phyloP scores from a whole-genome alignment of 352 stramenopile genomes.

The Globisporangium spiculum region DNA sequence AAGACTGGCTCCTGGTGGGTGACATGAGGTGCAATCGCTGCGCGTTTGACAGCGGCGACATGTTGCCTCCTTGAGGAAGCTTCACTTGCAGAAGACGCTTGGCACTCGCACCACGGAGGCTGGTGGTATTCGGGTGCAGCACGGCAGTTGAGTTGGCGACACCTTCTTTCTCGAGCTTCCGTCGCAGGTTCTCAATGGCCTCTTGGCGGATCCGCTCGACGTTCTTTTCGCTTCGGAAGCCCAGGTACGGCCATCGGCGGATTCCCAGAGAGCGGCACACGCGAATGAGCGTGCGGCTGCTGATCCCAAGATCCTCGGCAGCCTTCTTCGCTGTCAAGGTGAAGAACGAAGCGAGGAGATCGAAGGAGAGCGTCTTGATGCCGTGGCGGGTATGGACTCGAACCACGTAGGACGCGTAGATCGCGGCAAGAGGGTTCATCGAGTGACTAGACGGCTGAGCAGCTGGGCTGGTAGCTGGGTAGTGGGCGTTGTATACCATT shows the following conservation, averaged over 20 bases:
- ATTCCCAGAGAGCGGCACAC: slow-evolving; percentile 75
- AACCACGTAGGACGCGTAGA: slow-evolving; percentile 56
- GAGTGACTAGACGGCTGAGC: background rate
- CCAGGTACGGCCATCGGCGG: slow-evolving; percentile 74
- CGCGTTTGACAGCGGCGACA: slow-evolving; percentile 13
- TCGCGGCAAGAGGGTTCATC: slow-evolving; percentile 26
- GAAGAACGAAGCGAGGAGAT: slow-evolving; percentile 65
- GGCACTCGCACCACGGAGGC: slow-evolving; percentile 60
- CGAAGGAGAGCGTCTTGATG: slow-evolving; percentile 80
- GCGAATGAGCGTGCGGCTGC: slow-evolving; percentile 71
- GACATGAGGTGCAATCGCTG: slow-evolving; percentile 6
- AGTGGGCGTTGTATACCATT: background rate
- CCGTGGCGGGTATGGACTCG: slow-evolving; percentile 60
- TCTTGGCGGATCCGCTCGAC: slow-evolving; percentile 75
- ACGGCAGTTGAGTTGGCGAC: slow-evolving; percentile 31
- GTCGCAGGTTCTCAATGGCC: slow-evolving; percentile 72
- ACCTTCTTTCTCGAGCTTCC: slow-evolving; percentile 58
- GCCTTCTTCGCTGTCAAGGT: slow-evolving; percentile 75
- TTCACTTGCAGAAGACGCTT: slow-evolving; percentile 74
- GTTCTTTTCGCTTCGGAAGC: slow-evolving; percentile 79
- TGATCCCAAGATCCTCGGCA: slow-evolving; percentile 72
- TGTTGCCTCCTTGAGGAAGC: slow-evolving; percentile 29
- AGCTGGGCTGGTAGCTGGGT: background rate
- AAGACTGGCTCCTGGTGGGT: background rate
- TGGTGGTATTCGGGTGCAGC: slow-evolving; percentile 41